Base-by-base conservation (phyloP, 805 yeast species). In the Starmera dryadoides region DNA sequence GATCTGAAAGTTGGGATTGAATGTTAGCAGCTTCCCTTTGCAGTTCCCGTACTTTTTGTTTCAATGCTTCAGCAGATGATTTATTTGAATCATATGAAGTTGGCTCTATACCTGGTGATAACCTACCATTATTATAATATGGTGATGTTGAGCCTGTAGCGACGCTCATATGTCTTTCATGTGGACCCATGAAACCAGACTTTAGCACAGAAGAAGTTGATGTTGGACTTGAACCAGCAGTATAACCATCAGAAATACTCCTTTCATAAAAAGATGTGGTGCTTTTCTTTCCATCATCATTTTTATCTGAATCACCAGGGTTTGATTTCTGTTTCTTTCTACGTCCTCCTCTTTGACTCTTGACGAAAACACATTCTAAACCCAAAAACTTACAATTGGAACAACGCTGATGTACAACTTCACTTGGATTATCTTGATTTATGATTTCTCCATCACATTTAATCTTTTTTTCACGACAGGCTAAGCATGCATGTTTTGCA, bases 381-480 rank as follows among this genome's bases (percentile, higher is more conserved):
- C 70, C 72, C 15, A 69, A 49, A 3, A 62, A 39, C 37, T 60
- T 57, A 47, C 82, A 76, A 48, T 76, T 76, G 30, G 79, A 55
- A 46, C 84, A 77, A 8, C 56, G 49, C 11, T 48, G 44, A 23
- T 53, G 56, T 12, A 41, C 39, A 4, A 47, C 46, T 39, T 55
- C 62, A 39, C 49, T 48, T 36, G 34, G 51, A 31, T 44, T 52
- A 36, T 47, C 53, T 6, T 56, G 58, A 4, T 57, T 48, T 4
- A 55, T 49, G 12, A 64, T 50, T 46, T 77, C 83, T 12, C 85
- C 85, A 46, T 79, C 83, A 56, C 86, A 79, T 47, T 77, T 79
- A 45, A 79, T 67, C 48, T 79, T 79, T 59, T 75, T 77, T 47
- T 75, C 81, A 31, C 86, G 71, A 43, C 86, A 79, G 4, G 77